Conservation (phyloP, 257 asterid genomes). For the Solanum paucissectum region DNA sequence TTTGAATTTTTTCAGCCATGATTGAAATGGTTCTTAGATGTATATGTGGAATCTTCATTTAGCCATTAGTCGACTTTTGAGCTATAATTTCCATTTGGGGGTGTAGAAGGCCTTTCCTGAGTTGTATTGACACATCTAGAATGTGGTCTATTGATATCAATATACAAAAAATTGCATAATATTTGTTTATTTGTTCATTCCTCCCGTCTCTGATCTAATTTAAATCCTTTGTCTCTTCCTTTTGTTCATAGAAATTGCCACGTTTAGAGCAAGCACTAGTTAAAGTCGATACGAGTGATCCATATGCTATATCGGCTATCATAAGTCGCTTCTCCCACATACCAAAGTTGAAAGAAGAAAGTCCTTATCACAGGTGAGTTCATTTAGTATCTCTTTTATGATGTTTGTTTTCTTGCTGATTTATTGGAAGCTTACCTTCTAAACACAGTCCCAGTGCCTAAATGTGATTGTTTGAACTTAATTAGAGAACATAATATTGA, state of each 20-base stretch:
- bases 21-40: neutral
- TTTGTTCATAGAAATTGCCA: slow-evolving; percentile 37
- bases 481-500: neutral
- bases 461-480: neutral
- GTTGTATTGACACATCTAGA: neutral
- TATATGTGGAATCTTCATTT: neutral
- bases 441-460: neutral
- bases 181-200: neutral
- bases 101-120: neutral
- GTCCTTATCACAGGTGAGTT: slow-evolving; percentile 52
- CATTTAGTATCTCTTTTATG: neutral
- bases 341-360: slow-evolving; percentile 50
- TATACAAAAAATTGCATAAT: neutral
- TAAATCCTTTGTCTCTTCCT: neutral
- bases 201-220: neutral
- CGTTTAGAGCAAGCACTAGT: slow-evolving; percentile 46
- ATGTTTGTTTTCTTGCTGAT: neutral
- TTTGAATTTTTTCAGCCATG: neutral
- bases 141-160: too few species aligned
- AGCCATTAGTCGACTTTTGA: neutral
- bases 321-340: slow-evolving; percentile 39
- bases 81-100: neutral
- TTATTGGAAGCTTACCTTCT: neutral
- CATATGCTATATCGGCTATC: slow-evolving; percentile 40
- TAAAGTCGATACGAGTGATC: slow-evolving; percentile 52